Percentiles rank a stretch among this genome's conserved stretches.
Conservation (phyloP, 1,139 yeast genomes). For the Pichia kudriavzevii region DNA sequence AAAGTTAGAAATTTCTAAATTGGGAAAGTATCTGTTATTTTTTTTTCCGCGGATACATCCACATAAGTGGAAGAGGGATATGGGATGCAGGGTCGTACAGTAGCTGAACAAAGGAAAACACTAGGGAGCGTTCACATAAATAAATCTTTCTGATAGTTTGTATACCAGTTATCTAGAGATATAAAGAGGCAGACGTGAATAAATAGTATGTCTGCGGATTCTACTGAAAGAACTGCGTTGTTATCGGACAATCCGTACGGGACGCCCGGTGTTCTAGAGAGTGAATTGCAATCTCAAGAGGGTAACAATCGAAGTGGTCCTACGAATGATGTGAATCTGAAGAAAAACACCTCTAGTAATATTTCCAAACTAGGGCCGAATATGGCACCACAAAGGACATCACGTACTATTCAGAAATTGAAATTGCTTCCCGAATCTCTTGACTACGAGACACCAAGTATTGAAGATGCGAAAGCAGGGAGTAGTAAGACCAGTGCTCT, state of each 20-base stretch:
- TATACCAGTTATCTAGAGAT: too few relatives aligned
- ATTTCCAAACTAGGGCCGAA: slow-evolving; percentile 26
- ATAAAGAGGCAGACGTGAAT: too few relatives aligned
- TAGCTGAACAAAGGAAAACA: too few relatives aligned
- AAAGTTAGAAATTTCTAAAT: too few relatives aligned
- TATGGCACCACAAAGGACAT: slow-evolving; percentile 77
- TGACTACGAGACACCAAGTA: slow-evolving; percentile 34
- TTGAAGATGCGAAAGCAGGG: slow-evolving; percentile 47
- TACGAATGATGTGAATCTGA: slow-evolving; percentile 1
- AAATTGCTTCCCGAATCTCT: slow-evolving; percentile 76
- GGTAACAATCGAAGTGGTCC: not conserved
- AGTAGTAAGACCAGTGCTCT: slow-evolving; percentile 8
- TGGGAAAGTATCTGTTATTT: too few relatives aligned
- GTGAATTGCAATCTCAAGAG: not conserved
- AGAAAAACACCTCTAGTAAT: too few relatives aligned
- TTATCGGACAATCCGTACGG: slow-evolving; percentile 32
- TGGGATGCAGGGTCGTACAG: too few relatives aligned
- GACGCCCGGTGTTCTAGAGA: slow-evolving; percentile 3
- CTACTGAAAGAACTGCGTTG: slow-evolving; percentile 28
- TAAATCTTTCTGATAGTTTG: too few relatives aligned
- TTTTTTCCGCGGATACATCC: too few relatives aligned
- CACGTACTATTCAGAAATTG: slow-evolving; percentile 80
- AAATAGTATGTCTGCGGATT: too few relatives aligned
- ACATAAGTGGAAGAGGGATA: too few relatives aligned
- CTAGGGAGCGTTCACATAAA: too few relatives aligned